A percentile compares a stretch with the other conserved stretches of the same genome.
Conservation (phyloP, 805 yeast species). For the Saccharomycopsis capsularis region DNA sequence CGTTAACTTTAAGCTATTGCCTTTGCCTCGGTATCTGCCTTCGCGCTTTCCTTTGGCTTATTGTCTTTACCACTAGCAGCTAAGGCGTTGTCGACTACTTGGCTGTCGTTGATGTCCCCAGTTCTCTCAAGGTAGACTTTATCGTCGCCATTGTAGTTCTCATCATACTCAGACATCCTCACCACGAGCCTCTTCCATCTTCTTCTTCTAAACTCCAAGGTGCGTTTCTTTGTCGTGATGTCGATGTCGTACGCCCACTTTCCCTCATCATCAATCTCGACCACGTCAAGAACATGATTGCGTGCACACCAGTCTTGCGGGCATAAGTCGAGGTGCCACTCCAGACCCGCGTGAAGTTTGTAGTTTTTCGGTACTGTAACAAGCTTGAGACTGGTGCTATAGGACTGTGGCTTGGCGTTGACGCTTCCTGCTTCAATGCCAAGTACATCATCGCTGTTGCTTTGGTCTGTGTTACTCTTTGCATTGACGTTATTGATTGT, state of each 20-base stretch:
- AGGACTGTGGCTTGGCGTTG: constrained; percentile 10
- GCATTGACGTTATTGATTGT: background rate
- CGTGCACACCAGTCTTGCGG: constrained; percentile 58
- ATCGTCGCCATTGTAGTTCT: constrained; percentile 11
- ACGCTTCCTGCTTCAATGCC: background rate
- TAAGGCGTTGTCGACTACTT: no score
- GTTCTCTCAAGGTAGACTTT: no score
- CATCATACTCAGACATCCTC: constrained; percentile 11
- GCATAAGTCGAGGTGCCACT: constrained; percentile 61
- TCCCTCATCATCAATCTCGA: constrained; percentile 61
- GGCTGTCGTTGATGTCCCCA: no score
- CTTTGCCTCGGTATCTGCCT: no score
- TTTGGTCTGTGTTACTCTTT: background rate
- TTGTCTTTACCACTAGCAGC: no score
- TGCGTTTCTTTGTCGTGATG: constrained; percentile 26
- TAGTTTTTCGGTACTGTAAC: constrained; percentile 21
- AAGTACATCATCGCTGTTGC: background rate
- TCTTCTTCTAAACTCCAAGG: constrained; percentile 46
- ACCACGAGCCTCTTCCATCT: constrained; percentile 48
- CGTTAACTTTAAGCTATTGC: no score
- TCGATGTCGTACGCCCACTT: constrained; percentile 80
- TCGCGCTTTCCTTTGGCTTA: no score
- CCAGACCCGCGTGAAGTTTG: constrained; percentile 23
- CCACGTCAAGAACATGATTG: constrained; percentile 43
- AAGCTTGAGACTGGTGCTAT: constrained; percentile 16